phyloP scores from a whole-genome alignment of 345 rosid species.

The Dimocarpus longan region DNA sequence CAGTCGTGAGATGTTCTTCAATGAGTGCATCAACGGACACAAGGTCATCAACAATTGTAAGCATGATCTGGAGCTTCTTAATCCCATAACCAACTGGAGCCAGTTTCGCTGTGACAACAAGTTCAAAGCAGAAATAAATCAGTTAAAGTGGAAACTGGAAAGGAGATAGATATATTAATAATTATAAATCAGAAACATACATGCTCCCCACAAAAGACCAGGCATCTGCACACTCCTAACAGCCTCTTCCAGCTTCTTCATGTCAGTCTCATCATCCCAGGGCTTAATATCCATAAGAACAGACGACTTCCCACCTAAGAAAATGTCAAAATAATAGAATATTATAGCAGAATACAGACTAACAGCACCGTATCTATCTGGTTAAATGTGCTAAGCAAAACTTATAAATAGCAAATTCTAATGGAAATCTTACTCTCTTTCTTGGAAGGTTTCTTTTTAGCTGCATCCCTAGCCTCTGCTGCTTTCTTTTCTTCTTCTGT shows the following conservation, averaged over 20 bases:
- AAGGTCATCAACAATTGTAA: slow-evolving; percentile 88
- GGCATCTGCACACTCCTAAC: slow-evolving; percentile 75
- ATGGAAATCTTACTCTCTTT: slow-evolving; percentile 60
- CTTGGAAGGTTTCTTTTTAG: slow-evolving; percentile 65
- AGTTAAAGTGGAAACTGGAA: not conserved
- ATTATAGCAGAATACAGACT: not conserved
- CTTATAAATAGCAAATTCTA: not conserved
- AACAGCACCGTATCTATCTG: not conserved
- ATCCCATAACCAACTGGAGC: slow-evolving; percentile 90
- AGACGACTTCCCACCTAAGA: slow-evolving; percentile 87
- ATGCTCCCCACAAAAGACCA: slow-evolving; percentile 95
- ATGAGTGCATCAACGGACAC: slow-evolving; percentile 82
- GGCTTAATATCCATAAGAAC: slow-evolving; percentile 91
- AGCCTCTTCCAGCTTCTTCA: slow-evolving; percentile 85
- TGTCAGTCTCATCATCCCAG: slow-evolving; percentile 99
- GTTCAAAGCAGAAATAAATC: not conserved
- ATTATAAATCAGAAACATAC: slow-evolving; percentile 42
- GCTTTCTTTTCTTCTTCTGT: slow-evolving; percentile 96
- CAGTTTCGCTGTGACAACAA: slow-evolving; percentile 66
- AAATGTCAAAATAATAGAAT: not conserved
- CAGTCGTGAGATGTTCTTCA: slow-evolving; percentile 72
- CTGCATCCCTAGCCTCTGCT: slow-evolving; percentile 82
- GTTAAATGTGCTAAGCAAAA: not conserved
- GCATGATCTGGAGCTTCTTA: slow-evolving; percentile 89
- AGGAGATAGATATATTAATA: not conserved